Evolutionary conservation across 164 flowering plant species (phyloP), one percentile per base, ranked within the genome.

Genomic region (Kingdonia uniflora): DNA sequence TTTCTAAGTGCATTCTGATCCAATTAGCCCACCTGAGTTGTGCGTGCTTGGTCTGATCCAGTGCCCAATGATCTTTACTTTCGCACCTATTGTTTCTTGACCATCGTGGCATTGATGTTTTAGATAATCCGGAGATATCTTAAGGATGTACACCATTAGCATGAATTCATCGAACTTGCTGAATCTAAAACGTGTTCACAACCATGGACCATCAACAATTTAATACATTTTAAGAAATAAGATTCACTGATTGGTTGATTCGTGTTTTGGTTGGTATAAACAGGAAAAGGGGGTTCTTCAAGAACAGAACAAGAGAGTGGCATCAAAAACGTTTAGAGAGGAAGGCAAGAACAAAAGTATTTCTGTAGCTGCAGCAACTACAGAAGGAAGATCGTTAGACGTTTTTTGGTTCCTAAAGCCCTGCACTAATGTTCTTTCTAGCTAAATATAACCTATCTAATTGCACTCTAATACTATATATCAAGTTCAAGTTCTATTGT

Each of bases 331-430:
- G 48, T 40, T 42, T 8, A 51, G 45, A 49, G 19, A 54, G 0
- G 42, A 23, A 15, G 60, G 49, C 24, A 69, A 59, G 19, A 45
- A 56, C 10, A 56, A 40, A 51, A 60, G 46, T 16, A 54, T 52
- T 38, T 48, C 63, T 5, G 26, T 21, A 42, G 70, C 61, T 48
- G 68, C 58, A 53, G 35, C 35, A 4, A 63, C 62, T 19, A 51
- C 50, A 59, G 76, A 74, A 63, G 64, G 64, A 22, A 72, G 55
- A 67, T 39, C 65, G 5, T 38, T 80, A 63, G 82, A 78, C 29
- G 57, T 80, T 15, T 72, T 78, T 48, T 80, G 86, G 86, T 74
- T 80, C 62, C 58, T 80, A 17, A 80, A 77, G 75, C 85, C 85
- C 43, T 80, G 85, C 71, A 73, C 80, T 8, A 29, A 4, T 29